Evolutionary conservation across 2,329 filamentous ascomycete species (phyloP).

Genomic region (Zopfia rhizophila): DNA sequence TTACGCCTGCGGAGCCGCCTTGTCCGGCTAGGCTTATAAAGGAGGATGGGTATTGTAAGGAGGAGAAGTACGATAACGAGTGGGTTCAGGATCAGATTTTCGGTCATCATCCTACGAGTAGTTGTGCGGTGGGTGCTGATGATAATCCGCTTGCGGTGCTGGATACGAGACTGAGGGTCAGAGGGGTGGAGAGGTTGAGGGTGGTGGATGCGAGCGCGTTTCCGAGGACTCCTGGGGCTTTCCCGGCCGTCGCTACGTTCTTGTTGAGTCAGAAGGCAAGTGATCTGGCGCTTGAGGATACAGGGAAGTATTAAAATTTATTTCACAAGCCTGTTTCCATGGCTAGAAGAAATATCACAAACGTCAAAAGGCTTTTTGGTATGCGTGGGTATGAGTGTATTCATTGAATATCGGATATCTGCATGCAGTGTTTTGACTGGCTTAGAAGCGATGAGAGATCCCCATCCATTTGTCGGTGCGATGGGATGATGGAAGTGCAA

Average conservation of each 20-base stretch:
- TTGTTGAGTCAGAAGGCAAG: slow-evolving; percentile 68
- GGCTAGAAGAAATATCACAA: no score
- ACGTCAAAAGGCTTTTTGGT: no score
- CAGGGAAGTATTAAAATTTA: slow-evolving; percentile 5
- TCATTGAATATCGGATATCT: no score
- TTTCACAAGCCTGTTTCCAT: no score
- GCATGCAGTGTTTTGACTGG: no score
- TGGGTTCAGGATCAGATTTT: slow-evolving; percentile 33
- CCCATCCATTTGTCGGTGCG: no score
- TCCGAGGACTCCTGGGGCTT: slow-evolving; percentile 58
- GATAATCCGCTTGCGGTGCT: slow-evolving; percentile 45
- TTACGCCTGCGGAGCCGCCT: slow-evolving; percentile 49
- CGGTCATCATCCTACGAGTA: slow-evolving; percentile 32
- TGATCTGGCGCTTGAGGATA: slow-evolving; percentile 32
- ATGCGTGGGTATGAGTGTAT: no score
- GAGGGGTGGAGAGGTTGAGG: slow-evolving; percentile 61
- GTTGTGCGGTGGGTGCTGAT: slow-evolving; percentile 33
- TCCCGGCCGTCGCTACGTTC: slow-evolving; percentile 62
- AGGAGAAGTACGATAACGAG: slow-evolving; percentile 23
- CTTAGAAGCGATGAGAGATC: no score
- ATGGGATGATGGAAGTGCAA: no score
- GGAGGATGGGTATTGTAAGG: slow-evolving; percentile 30
- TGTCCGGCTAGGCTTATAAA: slow-evolving; percentile 49
- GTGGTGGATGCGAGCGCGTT: slow-evolving; percentile 51
- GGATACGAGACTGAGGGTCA: slow-evolving; percentile 47